A percentile compares a stretch with the other conserved stretches of the same genome.
Evolutionary conservation across 2,329 filamentous ascomycete species (phyloP).

Genomic region (Didymella pomorum): DNA sequence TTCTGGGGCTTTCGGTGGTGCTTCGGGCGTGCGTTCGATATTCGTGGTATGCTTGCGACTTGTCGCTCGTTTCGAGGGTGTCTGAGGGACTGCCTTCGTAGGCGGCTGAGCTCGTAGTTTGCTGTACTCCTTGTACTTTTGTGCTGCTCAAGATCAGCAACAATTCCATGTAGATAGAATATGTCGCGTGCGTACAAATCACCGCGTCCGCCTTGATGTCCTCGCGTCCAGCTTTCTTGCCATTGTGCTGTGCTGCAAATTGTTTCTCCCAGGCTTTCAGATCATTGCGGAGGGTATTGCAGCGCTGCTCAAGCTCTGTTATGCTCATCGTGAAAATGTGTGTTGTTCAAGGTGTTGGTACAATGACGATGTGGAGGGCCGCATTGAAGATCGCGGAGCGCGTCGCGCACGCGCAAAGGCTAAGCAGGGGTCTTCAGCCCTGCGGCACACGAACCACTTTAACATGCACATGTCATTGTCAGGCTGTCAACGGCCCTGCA

Average conservation of each 20-base stretch:
- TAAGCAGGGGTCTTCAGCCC: slow-evolving; percentile 30
- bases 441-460: slow-evolving; percentile 19
- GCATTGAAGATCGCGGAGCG: slow-evolving; percentile 40
- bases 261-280: slow-evolving; percentile 78
- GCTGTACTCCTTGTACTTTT: slow-evolving; percentile 81
- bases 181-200: slow-evolving; percentile 65
- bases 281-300: slow-evolving; percentile 81
- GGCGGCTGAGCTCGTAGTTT: slow-evolving; percentile 59
- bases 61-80: slow-evolving; percentile 42
- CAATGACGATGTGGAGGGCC: slow-evolving; percentile 25
- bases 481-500: slow-evolving; percentile 19
- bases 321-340: slow-evolving; percentile 37
- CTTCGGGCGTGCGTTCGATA: slow-evolving; percentile 39
- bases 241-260: slow-evolving; percentile 69
- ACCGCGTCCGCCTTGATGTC: slow-evolving; percentile 77
- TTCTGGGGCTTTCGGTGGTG: slow-evolving; percentile 25
- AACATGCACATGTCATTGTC: background rate
- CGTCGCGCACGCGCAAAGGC: slow-evolving; percentile 35
- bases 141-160: slow-evolving; percentile 56
- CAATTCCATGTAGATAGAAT: background rate
- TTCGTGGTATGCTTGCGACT: slow-evolving; percentile 33
- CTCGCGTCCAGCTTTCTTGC: slow-evolving; percentile 73
- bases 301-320: slow-evolving; percentile 65
- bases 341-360: slow-evolving; percentile 16
- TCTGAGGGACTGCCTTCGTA: slow-evolving; percentile 39